A percentile compares a stretch with the other conserved stretches of the same genome.
These are phyloP conservation scores for Flaveria bidentis DNA, from an alignment of 129 eudicot species.

Conservation along the genomic window DNA sequence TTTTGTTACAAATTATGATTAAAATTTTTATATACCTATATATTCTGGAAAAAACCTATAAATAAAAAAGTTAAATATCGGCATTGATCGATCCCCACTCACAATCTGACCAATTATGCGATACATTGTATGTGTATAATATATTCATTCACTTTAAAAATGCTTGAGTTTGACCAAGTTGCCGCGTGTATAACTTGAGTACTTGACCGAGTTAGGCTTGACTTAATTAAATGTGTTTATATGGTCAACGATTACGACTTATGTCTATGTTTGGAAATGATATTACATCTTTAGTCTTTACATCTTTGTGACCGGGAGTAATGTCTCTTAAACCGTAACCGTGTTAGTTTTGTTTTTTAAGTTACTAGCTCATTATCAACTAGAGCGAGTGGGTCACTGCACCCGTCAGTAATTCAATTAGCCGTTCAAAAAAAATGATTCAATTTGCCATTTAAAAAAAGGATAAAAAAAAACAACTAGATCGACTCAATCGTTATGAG, in stretches of 20 bases:
- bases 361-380: no score
- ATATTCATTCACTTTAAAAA: constrained; percentile 3
- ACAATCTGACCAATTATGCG: neutral
- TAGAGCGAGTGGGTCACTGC: no score
- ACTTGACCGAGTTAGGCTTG: constrained; percentile 24
- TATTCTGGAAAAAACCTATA: neutral
- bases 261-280: neutral
- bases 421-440: no score
- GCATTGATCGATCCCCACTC: neutral
- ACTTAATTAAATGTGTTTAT: constrained; percentile 9
- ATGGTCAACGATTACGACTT: constrained; percentile 20
- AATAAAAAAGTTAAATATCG: neutral
- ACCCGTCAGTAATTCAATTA: no score
- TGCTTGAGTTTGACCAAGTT: constrained; percentile 21
- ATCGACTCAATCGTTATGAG: no score
- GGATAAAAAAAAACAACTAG: no score
- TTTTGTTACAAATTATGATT: no score
- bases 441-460: no score
- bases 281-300: neutral
- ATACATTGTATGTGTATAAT: neutral
- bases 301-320: no score
- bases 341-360: no score
- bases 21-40: no score
- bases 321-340: no score
- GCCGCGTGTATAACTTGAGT: neutral